Base-by-base conservation (phyloP, 148 eudicot species). In the Vaccinium macrocarpon region DNA sequence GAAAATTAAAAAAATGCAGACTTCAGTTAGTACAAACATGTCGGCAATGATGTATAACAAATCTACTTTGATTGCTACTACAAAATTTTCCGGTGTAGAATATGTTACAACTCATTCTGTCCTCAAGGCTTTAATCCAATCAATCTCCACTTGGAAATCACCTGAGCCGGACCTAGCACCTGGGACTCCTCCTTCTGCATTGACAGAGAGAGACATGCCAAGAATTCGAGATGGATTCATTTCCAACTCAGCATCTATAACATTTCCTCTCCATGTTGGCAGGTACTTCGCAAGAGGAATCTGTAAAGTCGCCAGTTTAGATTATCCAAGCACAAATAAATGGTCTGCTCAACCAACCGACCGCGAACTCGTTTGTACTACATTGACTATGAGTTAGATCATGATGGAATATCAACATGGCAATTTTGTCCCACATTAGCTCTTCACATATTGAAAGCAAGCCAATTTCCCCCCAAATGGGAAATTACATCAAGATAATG, bases 201-300 rank as follows among this genome's bases (percentile, higher is more conserved):
- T 95, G 27, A 97, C 95, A 62, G 98, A 93, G 11, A 97, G 88
- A 35, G 99, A 97, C 99, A 97, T 92, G 68, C 98, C 98, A 8
- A 97, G 86, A 71, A 95, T 57, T 78, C 99, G 96, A 71, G 90
- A 84, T 55, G 96, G 99, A 84, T 97, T 97, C 99, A 95, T 97
- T 83, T 97, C 99, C 92, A 97, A 12, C 11, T 87, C 82, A 77
- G 87, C 98, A 78, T 95, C 98, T 76, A 97, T 97, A 32, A 97
- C 96, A 59, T 93, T 95, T 42, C 99, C 99, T 57, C 98, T 94
- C 99, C 99, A 97, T 0, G 99, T 95, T 86, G 99, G 98, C 76
- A 95, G 85, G 86, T 93, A 97, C 84, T 95, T 95, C 52, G 92
- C 91, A 52, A 97, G 92, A 84, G 99, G 98, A 76, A 97, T 93